Evolutionary conservation across 176 grass and related monocot genomes (phyloP).

Genomic region (Phoenix roebelenii): DNA sequence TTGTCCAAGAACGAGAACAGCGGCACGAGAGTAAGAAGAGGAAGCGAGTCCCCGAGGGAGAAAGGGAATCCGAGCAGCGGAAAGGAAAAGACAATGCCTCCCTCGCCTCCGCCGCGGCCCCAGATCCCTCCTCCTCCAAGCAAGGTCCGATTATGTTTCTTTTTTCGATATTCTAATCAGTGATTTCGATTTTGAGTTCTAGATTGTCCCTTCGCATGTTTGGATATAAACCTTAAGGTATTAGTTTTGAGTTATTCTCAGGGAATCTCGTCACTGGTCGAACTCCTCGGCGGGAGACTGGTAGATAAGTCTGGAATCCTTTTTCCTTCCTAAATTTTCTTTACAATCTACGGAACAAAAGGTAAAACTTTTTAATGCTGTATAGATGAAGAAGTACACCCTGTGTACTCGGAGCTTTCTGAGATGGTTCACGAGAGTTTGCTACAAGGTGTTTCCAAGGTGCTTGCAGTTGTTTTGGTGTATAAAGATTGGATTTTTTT

Average conservation of each 20-base stretch:
- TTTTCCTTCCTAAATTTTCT: conserved; percentile 1
- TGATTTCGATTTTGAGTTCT: background rate
- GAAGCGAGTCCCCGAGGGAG: conserved; percentile 9
- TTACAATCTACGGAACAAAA: background rate
- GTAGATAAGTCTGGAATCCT: background rate
- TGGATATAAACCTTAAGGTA: background rate
- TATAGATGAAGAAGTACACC: conserved; percentile 36
- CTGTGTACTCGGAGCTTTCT: conserved; percentile 34
- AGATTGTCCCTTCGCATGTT: background rate
- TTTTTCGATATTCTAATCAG: background rate
- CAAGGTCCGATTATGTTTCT: background rate
- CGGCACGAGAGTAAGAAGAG: conserved; percentile 6
- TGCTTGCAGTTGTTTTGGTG: background rate
- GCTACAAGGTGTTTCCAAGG: conserved; percentile 8
- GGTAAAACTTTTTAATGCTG: background rate
- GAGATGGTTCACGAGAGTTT: conserved; percentile 33
- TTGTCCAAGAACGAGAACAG: conserved; percentile 27
- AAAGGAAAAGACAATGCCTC: conserved; percentile 15
- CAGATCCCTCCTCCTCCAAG: background rate
- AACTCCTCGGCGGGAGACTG: background rate
- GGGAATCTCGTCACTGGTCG: background rate
- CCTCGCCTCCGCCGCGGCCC: background rate
- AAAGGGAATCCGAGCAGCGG: conserved; percentile 15
- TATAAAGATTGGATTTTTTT: background rate
- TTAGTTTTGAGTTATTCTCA: conserved; percentile 5